These are phyloP conservation scores for Yamadazyma laniorum DNA, from an alignment of 805 yeast species.

Conservation along the genomic window DNA sequence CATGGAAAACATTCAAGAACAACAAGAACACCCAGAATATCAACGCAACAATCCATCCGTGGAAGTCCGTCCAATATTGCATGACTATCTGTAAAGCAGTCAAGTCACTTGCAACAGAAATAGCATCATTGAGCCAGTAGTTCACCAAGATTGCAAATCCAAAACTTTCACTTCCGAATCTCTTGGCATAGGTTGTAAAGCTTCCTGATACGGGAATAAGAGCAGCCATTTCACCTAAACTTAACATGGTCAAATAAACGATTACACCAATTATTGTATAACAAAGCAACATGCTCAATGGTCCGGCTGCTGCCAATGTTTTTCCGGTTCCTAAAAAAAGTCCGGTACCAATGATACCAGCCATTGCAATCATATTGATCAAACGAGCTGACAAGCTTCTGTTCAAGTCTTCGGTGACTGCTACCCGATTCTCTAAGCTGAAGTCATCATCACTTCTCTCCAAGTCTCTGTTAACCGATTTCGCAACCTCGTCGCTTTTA, in stretches of 20 bases:
- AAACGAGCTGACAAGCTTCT: constrained; percentile 25
- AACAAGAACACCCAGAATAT: constrained; percentile 54
- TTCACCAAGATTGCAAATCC: constrained; percentile 52
- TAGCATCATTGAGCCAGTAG: constrained; percentile 53
- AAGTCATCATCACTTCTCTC: constrained; percentile 6
- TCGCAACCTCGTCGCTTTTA: constrained; percentile 1
- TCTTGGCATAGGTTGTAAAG: constrained; percentile 47
- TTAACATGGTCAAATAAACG: constrained; percentile 52
- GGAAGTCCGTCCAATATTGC: constrained; percentile 49
- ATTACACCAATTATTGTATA: constrained; percentile 39
- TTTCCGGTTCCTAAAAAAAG: constrained; percentile 33
- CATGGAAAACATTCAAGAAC: constrained; percentile 38
- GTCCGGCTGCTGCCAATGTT: constrained; percentile 32
- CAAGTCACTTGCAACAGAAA: constrained; percentile 47
- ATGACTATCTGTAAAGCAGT: constrained; percentile 47
- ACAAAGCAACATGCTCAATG: constrained; percentile 31
- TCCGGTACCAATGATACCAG: constrained; percentile 39
- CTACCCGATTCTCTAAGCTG: background rate
- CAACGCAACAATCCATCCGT: constrained; percentile 49
- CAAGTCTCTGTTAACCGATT: constrained; percentile 1
- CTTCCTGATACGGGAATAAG: constrained; percentile 56
- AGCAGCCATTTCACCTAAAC: constrained; percentile 58
- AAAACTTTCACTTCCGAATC: constrained; percentile 49
- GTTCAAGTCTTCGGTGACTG: constrained; percentile 20
- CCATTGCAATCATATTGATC: constrained; percentile 36